phyloP scores from a whole-genome alignment of 108 stramenopile genomes.

The Cyclotella atomus region DNA sequence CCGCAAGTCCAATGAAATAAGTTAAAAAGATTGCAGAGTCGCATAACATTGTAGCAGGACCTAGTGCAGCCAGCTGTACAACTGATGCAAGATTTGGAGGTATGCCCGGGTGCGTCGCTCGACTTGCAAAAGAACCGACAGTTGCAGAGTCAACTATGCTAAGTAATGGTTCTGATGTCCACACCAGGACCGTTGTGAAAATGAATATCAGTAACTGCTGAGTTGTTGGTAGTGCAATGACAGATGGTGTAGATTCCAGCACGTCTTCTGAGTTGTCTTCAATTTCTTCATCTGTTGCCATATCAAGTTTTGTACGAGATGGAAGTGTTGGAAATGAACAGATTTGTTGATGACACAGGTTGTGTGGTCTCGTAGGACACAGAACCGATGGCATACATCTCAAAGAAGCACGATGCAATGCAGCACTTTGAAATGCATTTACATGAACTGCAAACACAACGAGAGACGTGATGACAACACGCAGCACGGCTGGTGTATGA shows the following conservation, averaged over 20 bases:
- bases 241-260: not conserved
- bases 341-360: not conserved
- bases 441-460: not conserved
- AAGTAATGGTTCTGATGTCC: slow-evolving; percentile 83
- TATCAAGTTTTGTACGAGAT: not conserved
- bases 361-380: not conserved
- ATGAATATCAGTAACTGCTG: slow-evolving; percentile 53
- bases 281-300: not conserved
- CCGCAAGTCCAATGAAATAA: slow-evolving; percentile 86
- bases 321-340: not conserved
- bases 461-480: not conserved
- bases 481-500: not conserved
- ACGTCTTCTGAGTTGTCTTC: not conserved
- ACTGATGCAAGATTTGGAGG: slow-evolving; percentile 32
- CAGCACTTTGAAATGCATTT: not conserved
- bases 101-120: not conserved
- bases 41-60: slow-evolving; percentile 86
- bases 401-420: not conserved
- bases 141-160: slow-evolving; percentile 87
- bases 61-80: slow-evolving; percentile 82
- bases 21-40: slow-evolving; percentile 74
- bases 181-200: slow-evolving; percentile 68
- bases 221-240: not conserved
- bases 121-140: slow-evolving; percentile 58
- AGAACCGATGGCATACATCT: not conserved